These are phyloP conservation scores for Zelonia costaricensis DNA, from an alignment of 208 protist genomes.

Conservation along the genomic window DNA sequence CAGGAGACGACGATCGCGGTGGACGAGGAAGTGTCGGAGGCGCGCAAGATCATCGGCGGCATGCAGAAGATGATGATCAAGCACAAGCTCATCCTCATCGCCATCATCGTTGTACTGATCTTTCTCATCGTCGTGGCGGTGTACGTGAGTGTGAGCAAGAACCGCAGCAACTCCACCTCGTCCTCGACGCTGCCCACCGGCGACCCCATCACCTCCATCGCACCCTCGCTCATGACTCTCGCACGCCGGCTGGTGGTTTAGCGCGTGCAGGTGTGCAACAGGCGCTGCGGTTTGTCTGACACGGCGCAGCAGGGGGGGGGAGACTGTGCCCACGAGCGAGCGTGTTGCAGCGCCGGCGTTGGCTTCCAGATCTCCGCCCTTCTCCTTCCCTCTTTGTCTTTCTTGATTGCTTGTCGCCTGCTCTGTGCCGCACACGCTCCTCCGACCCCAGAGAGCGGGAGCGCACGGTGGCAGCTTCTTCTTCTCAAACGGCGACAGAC, in stretches of 20 bases:
- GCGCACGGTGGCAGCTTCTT: too few relatives aligned
- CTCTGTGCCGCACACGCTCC: too few relatives aligned
- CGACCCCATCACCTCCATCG: conserved; percentile 31
- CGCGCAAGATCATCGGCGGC: conserved; percentile 56
- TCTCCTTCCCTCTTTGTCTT: too few relatives aligned
- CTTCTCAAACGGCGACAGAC: too few relatives aligned
- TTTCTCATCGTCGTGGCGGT: conserved; percentile 69
- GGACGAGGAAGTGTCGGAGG: conserved; percentile 74
- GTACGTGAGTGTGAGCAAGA: conserved; percentile 51
- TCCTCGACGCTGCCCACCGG: conserved; percentile 21
- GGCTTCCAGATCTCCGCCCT: too few relatives aligned
- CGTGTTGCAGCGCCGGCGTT: too few relatives aligned
- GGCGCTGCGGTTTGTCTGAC: too few relatives aligned
- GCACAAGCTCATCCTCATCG: conserved; percentile 67
- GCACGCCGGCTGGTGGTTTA: neutral
- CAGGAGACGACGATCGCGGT: conserved; percentile 63
- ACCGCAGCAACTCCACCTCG: conserved; percentile 18
- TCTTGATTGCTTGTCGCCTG: too few relatives aligned
- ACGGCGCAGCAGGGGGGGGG: neutral
- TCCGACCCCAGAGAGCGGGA: too few relatives aligned
- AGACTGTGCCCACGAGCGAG: neutral
- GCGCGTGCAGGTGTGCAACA: neutral
- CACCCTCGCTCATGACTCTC: conserved; percentile 9
- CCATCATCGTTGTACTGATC: conserved; percentile 56
- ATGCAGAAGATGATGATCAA: conserved; percentile 78